Conservation (phyloP, 2,329 filamentous ascomycete species). For the Diaporthe velutina region DNA sequence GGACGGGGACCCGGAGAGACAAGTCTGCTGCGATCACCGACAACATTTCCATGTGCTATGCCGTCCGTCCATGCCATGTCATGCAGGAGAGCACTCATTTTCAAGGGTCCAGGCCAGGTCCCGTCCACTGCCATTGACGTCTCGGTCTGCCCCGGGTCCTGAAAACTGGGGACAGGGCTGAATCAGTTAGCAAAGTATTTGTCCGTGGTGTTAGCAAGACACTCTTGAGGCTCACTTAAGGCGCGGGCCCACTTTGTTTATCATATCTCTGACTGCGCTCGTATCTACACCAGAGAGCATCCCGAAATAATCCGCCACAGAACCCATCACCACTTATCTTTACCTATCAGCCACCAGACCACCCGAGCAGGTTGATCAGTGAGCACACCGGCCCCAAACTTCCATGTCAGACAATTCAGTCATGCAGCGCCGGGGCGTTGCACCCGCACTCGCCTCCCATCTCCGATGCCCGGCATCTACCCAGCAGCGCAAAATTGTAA, state of each 20-base stretch:
- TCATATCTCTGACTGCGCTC: neutral
- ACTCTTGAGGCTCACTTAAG: slow-evolving; percentile 13
- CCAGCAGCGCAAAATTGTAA: slow-evolving; percentile 25
- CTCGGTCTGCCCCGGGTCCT: slow-evolving; percentile 21
- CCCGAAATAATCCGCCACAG: slow-evolving; percentile 8
- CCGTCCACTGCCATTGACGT: slow-evolving; percentile 1
- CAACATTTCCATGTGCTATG: neutral
- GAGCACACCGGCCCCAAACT: neutral
- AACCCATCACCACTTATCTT: slow-evolving; percentile 1
- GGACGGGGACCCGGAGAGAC: neutral
- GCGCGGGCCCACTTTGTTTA: slow-evolving; percentile 28
- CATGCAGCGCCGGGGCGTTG: slow-evolving; percentile 17
- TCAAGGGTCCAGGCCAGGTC: slow-evolving; percentile 26
- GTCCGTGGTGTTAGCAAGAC: slow-evolving; percentile 39
- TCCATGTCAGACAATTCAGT: slow-evolving; percentile 31
- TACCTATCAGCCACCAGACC: slow-evolving; percentile 1
- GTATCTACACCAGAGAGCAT: slow-evolving; percentile 31
- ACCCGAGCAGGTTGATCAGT: neutral
- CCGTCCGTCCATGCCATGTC: slow-evolving; percentile 5
- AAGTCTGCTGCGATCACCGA: neutral
- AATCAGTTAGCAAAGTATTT: slow-evolving; percentile 42
- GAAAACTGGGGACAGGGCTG: slow-evolving; percentile 39
- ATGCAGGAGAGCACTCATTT: slow-evolving; percentile 7
- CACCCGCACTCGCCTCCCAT: slow-evolving; percentile 16
- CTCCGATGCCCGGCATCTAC: slow-evolving; percentile 27